Percentiles rank a stretch among this genome's conserved stretches.
These are phyloP conservation scores for Protea cynaroides DNA, from an alignment of 164 flowering plant genomes.

Conservation along the genomic window DNA sequence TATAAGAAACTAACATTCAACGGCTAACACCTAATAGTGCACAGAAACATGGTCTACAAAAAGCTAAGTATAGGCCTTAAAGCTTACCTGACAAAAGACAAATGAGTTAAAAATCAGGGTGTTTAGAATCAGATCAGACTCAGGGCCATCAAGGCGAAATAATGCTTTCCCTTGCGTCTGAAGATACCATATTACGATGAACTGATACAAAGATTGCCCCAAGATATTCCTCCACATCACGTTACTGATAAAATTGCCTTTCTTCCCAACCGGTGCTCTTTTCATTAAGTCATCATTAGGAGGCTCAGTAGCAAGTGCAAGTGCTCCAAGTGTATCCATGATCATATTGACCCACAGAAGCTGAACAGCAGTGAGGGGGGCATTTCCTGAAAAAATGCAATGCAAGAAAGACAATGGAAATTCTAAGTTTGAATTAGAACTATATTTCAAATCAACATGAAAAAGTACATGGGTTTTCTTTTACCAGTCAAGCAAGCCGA, in stretches of 20 bases:
- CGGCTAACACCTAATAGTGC: not conserved
- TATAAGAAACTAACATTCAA: not conserved
- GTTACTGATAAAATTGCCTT: slow-evolving; percentile 81
- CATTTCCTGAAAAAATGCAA: slow-evolving; percentile 47
- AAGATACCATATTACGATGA: slow-evolving; percentile 74
- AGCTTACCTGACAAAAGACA: slow-evolving; percentile 89
- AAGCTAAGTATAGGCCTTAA: not conserved
- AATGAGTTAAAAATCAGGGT: slow-evolving; percentile 86
- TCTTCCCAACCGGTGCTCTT: slow-evolving; percentile 82
- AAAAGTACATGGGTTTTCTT: not conserved
- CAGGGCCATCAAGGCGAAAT: slow-evolving; percentile 58
- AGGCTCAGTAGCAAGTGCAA: slow-evolving; percentile 93
- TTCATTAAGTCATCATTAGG: slow-evolving; percentile 83
- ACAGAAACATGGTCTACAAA: not conserved
- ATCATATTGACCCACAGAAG: slow-evolving; percentile 98
- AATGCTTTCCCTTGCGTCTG: slow-evolving; percentile 61
- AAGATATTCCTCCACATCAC: slow-evolving; percentile 96
- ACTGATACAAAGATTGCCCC: slow-evolving; percentile 88
- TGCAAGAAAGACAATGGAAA: slow-evolving; percentile 1
- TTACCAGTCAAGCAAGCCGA: slow-evolving; percentile 93
- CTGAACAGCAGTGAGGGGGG: slow-evolving; percentile 95
- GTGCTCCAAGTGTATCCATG: slow-evolving; percentile 97
- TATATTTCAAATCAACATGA: not conserved
- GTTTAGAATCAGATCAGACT: slow-evolving; percentile 64
- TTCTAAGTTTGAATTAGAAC: no score